These are phyloP conservation scores for Fraxinus xanthoxyloides DNA, from an alignment of 305 asterid species.

Conservation along the genomic window DNA sequence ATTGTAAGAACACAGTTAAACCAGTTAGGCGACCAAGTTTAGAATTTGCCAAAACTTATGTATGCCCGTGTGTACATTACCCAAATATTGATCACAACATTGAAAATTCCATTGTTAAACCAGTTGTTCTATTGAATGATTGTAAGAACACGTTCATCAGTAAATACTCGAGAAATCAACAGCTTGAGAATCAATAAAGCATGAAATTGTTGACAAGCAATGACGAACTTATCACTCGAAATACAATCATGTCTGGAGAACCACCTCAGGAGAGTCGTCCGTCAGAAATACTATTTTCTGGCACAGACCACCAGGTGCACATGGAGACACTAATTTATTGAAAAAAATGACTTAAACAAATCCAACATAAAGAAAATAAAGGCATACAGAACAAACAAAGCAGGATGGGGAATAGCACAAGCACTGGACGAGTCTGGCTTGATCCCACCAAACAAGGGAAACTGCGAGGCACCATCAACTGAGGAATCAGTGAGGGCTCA, in stretches of 20 bases:
- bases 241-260: conserved; percentile 30
- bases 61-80: neutral
- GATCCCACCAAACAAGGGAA: conserved; percentile 10
- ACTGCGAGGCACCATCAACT: conserved; percentile 17
- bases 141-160: conserved; percentile 1
- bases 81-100: neutral
- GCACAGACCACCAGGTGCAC: conserved; percentile 65
- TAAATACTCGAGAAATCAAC: neutral
- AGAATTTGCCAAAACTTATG: neutral
- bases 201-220: conserved; percentile 7
- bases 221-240: conserved; percentile 21
- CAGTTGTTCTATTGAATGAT: neutral
- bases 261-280: conserved; percentile 69
- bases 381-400: conserved; percentile 15
- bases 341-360: conserved; percentile 21
- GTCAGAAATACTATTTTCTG: conserved; percentile 29
- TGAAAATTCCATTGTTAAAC: neutral
- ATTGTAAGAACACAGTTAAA: neutral
- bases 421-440: conserved; percentile 19
- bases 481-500: conserved; percentile 25
- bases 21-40: neutral
- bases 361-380: neutral
- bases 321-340: conserved; percentile 21
- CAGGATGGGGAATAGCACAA: conserved; percentile 19
- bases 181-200: neutral